Evolutionary conservation across 331 rosid species (phyloP).

Genomic region (Arachis monticola): DNA sequence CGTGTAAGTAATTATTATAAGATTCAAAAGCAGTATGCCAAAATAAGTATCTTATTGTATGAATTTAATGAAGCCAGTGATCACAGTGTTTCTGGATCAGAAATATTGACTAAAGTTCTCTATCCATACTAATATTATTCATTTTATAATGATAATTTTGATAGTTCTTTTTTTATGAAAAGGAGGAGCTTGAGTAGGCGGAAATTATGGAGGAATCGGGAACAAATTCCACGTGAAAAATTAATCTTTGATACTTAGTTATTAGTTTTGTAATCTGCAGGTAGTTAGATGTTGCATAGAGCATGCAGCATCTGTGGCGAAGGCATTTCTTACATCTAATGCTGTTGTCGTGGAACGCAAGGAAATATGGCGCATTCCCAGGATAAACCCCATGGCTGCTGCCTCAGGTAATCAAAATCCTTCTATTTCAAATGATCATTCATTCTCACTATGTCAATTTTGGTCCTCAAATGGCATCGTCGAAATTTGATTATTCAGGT

Average conservation of each 20-base stretch:
- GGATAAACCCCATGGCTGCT: constrained; percentile 48
- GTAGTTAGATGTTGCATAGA: constrained; percentile 94
- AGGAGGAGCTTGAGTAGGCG: neutral
- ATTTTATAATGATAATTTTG: neutral
- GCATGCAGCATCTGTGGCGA: constrained; percentile 90
- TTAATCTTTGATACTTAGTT: neutral
- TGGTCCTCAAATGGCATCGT: neutral
- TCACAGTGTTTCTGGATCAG: neutral
- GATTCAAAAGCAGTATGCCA: neutral
- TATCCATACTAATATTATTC: neutral
- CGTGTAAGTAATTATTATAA: neutral
- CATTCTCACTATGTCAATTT: constrained; percentile 4
- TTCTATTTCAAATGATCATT: neutral
- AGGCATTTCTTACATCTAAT: constrained; percentile 74
- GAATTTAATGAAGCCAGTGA: constrained; percentile 16
- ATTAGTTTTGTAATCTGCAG: constrained; percentile 49
- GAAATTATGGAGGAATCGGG: neutral
- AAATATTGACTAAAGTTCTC: neutral
- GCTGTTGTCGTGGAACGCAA: constrained; percentile 80
- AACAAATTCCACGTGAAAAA: neutral
- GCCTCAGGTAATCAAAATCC: constrained; percentile 49
- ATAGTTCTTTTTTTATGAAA: neutral
- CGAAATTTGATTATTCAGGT: constrained; percentile 50
- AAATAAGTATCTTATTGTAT: neutral
- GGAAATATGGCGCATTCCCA: constrained; percentile 49